Percentiles rank a stretch among this genome's conserved stretches.
phyloP scores from a whole-genome alignment of 2,329 filamentous ascomycete species.

The Nothomitra cinnamomea region DNA sequence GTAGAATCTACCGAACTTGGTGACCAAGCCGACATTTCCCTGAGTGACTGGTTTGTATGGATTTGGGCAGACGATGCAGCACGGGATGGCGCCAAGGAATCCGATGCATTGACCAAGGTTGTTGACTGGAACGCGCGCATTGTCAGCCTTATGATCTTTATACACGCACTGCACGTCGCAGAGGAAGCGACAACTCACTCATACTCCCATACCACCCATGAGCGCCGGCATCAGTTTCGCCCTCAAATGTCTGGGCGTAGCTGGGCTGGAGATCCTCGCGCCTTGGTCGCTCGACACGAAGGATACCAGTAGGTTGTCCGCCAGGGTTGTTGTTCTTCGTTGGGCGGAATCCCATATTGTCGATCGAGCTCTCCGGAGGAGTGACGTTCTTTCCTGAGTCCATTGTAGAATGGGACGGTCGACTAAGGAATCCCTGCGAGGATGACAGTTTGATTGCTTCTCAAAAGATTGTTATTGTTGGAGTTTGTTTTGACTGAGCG shows the following conservation, averaged over 20 bases:
- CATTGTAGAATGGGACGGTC: background rate
- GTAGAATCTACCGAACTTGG: constrained; percentile 89
- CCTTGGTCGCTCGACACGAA: constrained; percentile 43
- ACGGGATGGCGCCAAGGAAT: constrained; percentile 70
- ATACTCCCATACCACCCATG: constrained; percentile 84
- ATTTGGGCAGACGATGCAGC: constrained; percentile 85
- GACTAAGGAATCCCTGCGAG: background rate
- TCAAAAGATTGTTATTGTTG: too few species aligned
- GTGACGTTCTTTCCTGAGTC: background rate
- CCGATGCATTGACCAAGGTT: constrained; percentile 58
- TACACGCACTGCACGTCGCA: background rate
- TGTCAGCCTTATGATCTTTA: background rate
- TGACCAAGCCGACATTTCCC: constrained; percentile 88
- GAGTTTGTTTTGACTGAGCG: too few species aligned
- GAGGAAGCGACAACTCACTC: constrained; percentile 38
- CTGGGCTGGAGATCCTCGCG: constrained; percentile 71
- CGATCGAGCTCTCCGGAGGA: background rate
- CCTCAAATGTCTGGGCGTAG: constrained; percentile 52
- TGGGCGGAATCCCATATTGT: constrained; percentile 28
- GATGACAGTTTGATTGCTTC: background rate
- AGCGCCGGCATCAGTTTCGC: constrained; percentile 43
- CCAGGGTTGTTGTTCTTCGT: constrained; percentile 34
- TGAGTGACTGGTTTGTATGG: constrained; percentile 86
- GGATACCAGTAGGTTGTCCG: constrained; percentile 15
- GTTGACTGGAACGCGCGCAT: constrained; percentile 38